phyloP scores from a whole-genome alignment of 2,329 filamentous ascomycete species.

The Dryadomyces quercivorus region DNA sequence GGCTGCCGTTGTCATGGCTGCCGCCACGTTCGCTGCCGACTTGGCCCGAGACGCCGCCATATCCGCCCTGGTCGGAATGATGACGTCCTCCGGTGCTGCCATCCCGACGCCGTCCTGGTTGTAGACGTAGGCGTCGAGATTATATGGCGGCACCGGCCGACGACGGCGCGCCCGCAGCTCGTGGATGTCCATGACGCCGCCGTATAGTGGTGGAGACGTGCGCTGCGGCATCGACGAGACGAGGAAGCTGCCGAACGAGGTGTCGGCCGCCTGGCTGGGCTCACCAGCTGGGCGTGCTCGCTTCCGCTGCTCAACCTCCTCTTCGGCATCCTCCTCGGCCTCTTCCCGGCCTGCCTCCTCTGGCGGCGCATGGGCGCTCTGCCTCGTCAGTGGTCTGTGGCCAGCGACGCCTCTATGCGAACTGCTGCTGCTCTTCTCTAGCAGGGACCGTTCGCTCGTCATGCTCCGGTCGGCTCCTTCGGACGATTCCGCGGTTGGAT shows the following conservation, averaged over 20 bases:
- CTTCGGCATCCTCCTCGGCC: background rate
- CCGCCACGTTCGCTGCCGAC: background rate
- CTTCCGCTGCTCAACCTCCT: background rate
- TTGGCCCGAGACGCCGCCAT: background rate
- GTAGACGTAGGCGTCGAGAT: conserved; percentile 17
- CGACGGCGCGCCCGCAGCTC: too few relatives aligned
- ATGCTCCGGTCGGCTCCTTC: too few relatives aligned
- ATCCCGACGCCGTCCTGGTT: conserved; percentile 11
- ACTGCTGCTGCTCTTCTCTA: background rate
- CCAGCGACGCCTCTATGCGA: background rate
- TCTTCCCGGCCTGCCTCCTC: too few relatives aligned
- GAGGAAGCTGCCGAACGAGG: too few relatives aligned
- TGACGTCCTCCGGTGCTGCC: conserved; percentile 11
- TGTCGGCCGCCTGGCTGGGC: background rate
- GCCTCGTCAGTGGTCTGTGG: background rate
- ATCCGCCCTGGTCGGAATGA: conserved; percentile 7
- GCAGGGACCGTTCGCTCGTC: too few relatives aligned
- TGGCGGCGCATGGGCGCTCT: too few relatives aligned
- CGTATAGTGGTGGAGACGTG: too few relatives aligned
- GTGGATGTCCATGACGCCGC: too few relatives aligned
- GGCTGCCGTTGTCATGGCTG: background rate
- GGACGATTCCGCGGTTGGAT: too few relatives aligned
- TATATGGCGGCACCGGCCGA: background rate
- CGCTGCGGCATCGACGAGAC: background rate
- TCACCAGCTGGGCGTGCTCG: background rate